A percentile compares a stretch with the other conserved stretches of the same genome.
phyloP scores from a whole-genome alignment of 805 yeast species.

The Ogataea kodamae region DNA sequence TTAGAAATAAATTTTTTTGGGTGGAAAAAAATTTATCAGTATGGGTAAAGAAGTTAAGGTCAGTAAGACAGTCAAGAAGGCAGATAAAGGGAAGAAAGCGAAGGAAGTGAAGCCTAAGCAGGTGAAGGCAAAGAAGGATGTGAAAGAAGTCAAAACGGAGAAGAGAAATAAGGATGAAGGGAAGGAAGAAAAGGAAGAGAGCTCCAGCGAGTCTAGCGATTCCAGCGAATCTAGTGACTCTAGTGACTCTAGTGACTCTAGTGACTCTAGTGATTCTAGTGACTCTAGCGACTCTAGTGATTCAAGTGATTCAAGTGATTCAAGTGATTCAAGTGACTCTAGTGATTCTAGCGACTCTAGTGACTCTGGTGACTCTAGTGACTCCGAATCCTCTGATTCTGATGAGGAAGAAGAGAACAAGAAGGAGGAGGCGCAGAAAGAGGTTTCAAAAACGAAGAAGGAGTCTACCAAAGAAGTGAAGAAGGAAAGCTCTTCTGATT shows the following conservation, averaged over 20 bases:
- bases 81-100: background rate
- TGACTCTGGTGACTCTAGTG: constrained; percentile 8
- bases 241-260: constrained; percentile 2
- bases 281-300: constrained; percentile 3
- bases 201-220: constrained; percentile 12
- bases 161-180: constrained; percentile 11
- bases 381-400: constrained; percentile 11
- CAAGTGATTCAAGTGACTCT: constrained; percentile 7
- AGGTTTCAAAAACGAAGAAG: too few relatives aligned
- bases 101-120: constrained; percentile 11
- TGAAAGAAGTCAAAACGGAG: constrained; percentile 5
- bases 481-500: constrained; percentile 17
- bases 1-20: constrained; percentile 12
- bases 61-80: constrained; percentile 22
- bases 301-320: constrained; percentile 2
- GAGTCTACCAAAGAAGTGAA: constrained; percentile 15
- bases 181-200: constrained; percentile 15
- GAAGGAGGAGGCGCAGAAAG: constrained; percentile 25
- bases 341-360: constrained; percentile 11
- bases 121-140: constrained; percentile 17
- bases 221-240: constrained; percentile 1
- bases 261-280: constrained; percentile 6
- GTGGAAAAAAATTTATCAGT: constrained; percentile 11
- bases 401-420: constrained; percentile 22
- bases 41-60: constrained; percentile 18